Conservation (phyloP, 1,284 basidiomycete genomes). For the Cutaneotrichosporon sp. region DNA sequence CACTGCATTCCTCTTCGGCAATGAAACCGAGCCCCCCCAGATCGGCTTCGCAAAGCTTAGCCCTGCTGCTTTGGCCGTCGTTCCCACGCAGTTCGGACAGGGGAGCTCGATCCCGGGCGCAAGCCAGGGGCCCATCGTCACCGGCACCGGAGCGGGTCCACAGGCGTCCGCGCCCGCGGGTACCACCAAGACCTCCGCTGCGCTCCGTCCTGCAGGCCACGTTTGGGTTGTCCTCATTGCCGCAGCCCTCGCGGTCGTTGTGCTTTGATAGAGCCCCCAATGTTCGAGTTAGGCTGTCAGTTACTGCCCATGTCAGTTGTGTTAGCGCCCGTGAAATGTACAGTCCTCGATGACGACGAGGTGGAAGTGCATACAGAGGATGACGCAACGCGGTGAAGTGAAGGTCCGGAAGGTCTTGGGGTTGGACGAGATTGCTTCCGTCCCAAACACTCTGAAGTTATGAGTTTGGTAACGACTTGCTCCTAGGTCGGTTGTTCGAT, state of each 20-base stretch:
- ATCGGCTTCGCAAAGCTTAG: slow-evolving; percentile 5
- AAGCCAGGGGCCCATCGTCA: neutral
- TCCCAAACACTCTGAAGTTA: no score
- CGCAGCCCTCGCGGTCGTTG: neutral
- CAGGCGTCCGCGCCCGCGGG: neutral
- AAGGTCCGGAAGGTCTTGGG: no score
- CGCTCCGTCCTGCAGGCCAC: neutral
- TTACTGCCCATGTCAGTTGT: neutral
- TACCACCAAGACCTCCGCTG: neutral
- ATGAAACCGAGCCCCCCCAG: neutral
- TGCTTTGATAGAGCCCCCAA: neutral
- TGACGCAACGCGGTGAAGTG: no score
- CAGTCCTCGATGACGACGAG: neutral
- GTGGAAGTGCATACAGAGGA: no score
- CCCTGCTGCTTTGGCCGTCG: neutral
- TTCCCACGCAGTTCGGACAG: neutral
- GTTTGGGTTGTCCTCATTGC: neutral
- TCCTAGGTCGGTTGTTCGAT: no score
- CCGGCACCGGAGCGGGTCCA: neutral
- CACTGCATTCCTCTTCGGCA: slow-evolving; percentile 1
- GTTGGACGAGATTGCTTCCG: no score
- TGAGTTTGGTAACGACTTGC: no score
- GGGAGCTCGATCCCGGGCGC: neutral
- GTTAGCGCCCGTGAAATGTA: neutral
- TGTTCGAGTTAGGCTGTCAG: neutral